A percentile compares a stretch with the other conserved stretches of the same genome.
Conservation (phyloP, 495 filamentous ascomycete species). For the Tuber magnatum region DNA sequence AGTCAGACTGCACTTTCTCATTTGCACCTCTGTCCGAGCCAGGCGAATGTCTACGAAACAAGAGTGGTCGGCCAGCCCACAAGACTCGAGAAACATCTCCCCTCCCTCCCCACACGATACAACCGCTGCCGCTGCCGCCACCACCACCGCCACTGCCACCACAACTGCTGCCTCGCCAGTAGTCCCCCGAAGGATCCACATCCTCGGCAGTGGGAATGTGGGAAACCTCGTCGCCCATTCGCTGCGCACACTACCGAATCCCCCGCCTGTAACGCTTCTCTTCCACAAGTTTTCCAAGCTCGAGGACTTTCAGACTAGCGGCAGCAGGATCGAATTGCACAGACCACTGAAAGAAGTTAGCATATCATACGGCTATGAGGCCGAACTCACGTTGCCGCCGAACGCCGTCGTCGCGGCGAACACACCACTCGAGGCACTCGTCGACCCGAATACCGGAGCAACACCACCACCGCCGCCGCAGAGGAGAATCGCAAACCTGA, state of each 20-base stretch:
- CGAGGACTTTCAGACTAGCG: constrained; percentile 42
- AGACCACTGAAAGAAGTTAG: constrained; percentile 41
- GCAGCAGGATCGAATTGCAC: constrained; percentile 26
- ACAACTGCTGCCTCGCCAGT: neutral
- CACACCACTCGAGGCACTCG: constrained; percentile 14
- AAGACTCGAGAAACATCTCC: neutral
- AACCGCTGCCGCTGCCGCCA: constrained; percentile 13
- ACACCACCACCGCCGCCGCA: constrained; percentile 8
- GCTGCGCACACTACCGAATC: constrained; percentile 42
- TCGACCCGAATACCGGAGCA: constrained; percentile 31
- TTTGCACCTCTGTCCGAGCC: neutral
- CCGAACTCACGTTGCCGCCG: constrained; percentile 45
- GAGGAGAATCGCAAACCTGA: constrained; percentile 59
- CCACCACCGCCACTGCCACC: neutral
- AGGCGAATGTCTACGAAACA: neutral
- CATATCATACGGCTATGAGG: constrained; percentile 47
- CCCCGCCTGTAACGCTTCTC: constrained; percentile 47
- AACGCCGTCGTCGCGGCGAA: neutral
- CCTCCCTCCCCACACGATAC: neutral
- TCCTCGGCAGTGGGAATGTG: constrained; percentile 54
- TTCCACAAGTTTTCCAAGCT: constrained; percentile 44
- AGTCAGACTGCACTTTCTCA: neutral
- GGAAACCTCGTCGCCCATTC: constrained; percentile 50
- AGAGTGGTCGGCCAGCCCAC: neutral
- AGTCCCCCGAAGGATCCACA: constrained; percentile 43